Base-by-base conservation (phyloP, 164 flowering plant species). In the Piper betle region DNA sequence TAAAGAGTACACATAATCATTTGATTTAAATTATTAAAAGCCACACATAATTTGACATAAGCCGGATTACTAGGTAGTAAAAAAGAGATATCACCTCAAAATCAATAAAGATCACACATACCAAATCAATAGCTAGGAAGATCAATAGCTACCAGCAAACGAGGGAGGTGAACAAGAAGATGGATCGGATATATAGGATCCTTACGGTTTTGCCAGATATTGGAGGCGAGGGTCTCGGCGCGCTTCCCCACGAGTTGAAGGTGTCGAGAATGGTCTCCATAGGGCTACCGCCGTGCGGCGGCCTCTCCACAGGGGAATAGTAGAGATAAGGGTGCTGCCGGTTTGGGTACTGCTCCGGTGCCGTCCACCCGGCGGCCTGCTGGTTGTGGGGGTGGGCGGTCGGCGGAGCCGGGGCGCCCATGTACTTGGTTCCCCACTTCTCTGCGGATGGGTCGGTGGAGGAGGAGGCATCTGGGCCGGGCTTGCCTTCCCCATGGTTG, bases 361-460 rank as follows among this genome's bases (percentile, higher is more conserved):
- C 80, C 5, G 59, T 66, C 87, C 84, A 82, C 13, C 55, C 37
- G 53, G 96, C 90, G 13, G 91, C 91, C 53, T 78, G 68, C 69
- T 88, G 79, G 66, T 88, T 84, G 63, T 78, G 81, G 0, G 93
- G 96, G 64, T 83, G 93, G 16, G 70, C 55, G 0, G 84, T 72
- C 10, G 96, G 88, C 20, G 60, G 74, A 0, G 88, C 82, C 2
- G 93, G 93, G 3, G 77, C 39, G 3, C 93, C 91, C 92, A 86
- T 88, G 40, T 81, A 57, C 55, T 79, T 77, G 39, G 92, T 86
- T 2, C 92, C 96, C 91, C 89, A 84, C 64, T 80, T 82, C 73
- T 78, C 77, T 0, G 57, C 50, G 4, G 56, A 20, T 9, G 33
- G 20, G 4, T 11, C 37, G 9, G 39, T 25, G 4, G 5, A 17